These are phyloP conservation scores for Pestalotiopsis fici DNA, from an alignment of 2,329 filamentous ascomycete genomes.

Conservation along the genomic window DNA sequence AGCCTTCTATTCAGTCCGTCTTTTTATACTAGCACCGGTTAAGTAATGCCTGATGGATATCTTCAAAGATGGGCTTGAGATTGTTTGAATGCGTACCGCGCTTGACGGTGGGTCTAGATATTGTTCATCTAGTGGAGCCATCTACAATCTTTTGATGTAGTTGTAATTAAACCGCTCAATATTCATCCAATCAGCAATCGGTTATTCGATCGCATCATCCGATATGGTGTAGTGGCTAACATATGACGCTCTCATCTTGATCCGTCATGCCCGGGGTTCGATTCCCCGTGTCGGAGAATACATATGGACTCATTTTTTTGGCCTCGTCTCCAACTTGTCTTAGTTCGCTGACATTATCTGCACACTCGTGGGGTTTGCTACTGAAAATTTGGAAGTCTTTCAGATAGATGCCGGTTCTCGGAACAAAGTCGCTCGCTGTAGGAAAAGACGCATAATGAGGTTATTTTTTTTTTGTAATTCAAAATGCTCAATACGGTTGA, in stretches of 20 bases:
- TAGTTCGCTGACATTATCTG: no score
- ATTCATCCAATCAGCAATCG: not conserved
- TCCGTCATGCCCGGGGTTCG: slow-evolving; percentile 29
- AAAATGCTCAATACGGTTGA: not conserved
- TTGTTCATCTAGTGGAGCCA: not conserved
- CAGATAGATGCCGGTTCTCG: no score
- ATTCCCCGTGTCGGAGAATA: slow-evolving; percentile 27
- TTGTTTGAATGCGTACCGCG: no score
- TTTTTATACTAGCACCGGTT: no score
- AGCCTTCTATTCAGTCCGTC: no score
- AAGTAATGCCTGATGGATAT: no score
- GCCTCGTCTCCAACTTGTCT: not conserved
- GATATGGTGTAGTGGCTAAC: slow-evolving; percentile 7
- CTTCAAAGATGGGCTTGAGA: no score
- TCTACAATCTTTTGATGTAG: fast-evolving
- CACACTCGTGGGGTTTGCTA: no score
- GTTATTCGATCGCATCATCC: not conserved
- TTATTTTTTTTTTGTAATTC: not conserved
- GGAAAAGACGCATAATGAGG: no score
- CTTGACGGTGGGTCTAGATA: no score
- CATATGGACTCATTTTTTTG: not conserved
- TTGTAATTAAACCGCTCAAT: not conserved
- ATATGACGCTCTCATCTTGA: slow-evolving; percentile 6
- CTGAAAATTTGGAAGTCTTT: no score
- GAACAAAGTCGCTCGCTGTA: no score